phyloP scores from a whole-genome alignment of 805 yeast genomes.

The Metschnikowia picachoensis region DNA sequence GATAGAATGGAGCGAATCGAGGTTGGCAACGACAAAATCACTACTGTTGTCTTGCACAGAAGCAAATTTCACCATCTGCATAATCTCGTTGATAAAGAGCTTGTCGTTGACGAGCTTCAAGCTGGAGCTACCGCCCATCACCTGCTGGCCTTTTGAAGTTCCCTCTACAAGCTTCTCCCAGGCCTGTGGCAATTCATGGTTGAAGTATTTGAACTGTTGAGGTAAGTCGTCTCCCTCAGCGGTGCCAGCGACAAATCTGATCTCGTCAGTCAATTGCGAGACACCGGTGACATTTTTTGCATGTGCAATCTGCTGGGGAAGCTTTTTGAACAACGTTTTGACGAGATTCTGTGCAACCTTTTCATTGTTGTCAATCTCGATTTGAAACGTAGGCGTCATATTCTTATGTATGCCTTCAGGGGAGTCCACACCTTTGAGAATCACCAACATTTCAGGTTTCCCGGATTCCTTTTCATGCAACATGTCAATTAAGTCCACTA shows the following conservation, averaged over 20 bases:
- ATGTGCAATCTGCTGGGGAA: constrained; percentile 21
- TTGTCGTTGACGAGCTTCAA: constrained; percentile 41
- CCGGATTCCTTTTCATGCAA: constrained; percentile 11
- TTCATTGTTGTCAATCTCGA: constrained; percentile 10
- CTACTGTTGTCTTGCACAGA: constrained; percentile 18
- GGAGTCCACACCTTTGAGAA: constrained; percentile 40
- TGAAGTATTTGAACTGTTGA: constrained; percentile 25
- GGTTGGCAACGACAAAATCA: constrained; percentile 34
- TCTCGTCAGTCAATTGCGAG: constrained; percentile 24
- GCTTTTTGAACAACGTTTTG: constrained; percentile 15
- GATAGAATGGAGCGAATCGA: constrained; percentile 41
- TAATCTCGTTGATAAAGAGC: constrained; percentile 45
- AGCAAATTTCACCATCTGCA: constrained; percentile 43
- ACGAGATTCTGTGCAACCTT: constrained; percentile 10
- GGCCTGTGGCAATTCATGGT: constrained; percentile 29
- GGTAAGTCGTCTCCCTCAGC: constrained; percentile 6
- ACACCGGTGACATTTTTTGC: constrained; percentile 7
- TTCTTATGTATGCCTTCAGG: constrained; percentile 27
- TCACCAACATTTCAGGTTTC: constrained; percentile 33
- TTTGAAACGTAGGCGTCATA: constrained; percentile 21
- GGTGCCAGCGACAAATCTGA: constrained; percentile 18
- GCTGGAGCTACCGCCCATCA: constrained; percentile 19
- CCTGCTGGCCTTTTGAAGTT: constrained; percentile 2
- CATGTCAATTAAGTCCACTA: constrained; percentile 25
- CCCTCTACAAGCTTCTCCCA: constrained; percentile 32